A percentile compares a stretch with the other conserved stretches of the same genome.
Conservation (phyloP, 441 rosid species). For the Dalechampia spathulata region DNA sequence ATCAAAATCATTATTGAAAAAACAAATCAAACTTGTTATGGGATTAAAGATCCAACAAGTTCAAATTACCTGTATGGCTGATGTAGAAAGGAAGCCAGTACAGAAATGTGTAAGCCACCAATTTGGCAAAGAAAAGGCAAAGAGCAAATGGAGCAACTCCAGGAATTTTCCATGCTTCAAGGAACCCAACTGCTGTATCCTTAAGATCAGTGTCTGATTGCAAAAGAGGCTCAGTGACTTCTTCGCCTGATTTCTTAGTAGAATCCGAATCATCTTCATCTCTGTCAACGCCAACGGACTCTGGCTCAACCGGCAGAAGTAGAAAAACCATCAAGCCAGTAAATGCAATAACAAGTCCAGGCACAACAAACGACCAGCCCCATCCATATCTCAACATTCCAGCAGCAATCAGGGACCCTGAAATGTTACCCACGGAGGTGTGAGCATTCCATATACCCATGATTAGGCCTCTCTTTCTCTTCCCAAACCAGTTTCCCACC, state of each 20-base stretch:
- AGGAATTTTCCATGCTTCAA: conserved; percentile 93
- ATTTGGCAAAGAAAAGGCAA: conserved; percentile 87
- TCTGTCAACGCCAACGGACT: conserved; percentile 51
- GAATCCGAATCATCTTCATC: conserved; percentile 40
- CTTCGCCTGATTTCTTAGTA: conserved; percentile 43
- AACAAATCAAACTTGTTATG: no score
- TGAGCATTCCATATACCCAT: conserved; percentile 99
- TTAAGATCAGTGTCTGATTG: conserved; percentile 26
- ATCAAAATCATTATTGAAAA: no score
- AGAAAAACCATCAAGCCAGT: conserved; percentile 55
- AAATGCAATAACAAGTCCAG: conserved; percentile 51
- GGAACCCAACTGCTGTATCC: conserved; percentile 75
- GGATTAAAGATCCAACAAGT: background rate
- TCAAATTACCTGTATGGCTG: conserved; percentile 70
- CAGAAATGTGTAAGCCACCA: conserved; percentile 96
- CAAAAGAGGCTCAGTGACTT: conserved; percentile 43
- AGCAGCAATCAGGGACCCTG: conserved; percentile 78
- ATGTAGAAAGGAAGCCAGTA: conserved; percentile 98
- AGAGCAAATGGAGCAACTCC: conserved; percentile 94
- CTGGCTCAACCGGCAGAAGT: conserved; percentile 69
- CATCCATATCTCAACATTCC: conserved; percentile 75
- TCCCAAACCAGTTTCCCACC: conserved; percentile 88
- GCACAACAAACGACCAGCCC: conserved; percentile 97
- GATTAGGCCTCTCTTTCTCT: conserved; percentile 81
- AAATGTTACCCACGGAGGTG: conserved; percentile 92